Evolutionary conservation across 108 stramenopile genomes (phyloP), one percentile per base, ranked within the genome.

Genomic region (Nitzschia sp.): DNA sequence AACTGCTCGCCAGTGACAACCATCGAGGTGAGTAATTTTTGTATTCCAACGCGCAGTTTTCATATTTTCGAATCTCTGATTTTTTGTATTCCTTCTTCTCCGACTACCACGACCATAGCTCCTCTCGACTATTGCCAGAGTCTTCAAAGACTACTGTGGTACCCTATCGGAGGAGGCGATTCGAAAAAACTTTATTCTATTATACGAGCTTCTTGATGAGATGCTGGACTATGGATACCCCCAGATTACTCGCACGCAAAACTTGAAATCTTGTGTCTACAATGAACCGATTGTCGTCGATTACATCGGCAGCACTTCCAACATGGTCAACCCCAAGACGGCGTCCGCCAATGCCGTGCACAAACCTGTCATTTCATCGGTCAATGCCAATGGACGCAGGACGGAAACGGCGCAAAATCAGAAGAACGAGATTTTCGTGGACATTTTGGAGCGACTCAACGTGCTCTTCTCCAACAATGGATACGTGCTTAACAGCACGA

Each of bases 131-230:
- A 93, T 98, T 76, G 97, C 97, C 26, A 94, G 97, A 71, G 96
- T 99, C 28, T 98, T 99, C 84, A 99, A 99, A 81, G 99, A 99
- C 74, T 99, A 99, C 75, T 99, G 99, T 70, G 99, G 99, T 19
- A 93, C 97, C 2, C 82, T 99, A 6, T 95, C 93, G 15, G 95
- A 98, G 81, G 98, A 99, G 70, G 88, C 95, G 2, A 96, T 99
- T 66, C 94, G 99, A 48, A 99, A 99, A 81, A 99, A 99, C 72
- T 99, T 99, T 77, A 95, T 98, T 66, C 87, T 99, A 6, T 80
- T 98, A 46, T 99, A 99, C 79, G 99, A 99, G 84, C 95, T 99
- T 27, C 87, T 99, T 25, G 99, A 99, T 82, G 99, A 99, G 68
- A 95, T 99, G 81, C 61, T 98, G 30, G 99, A 99, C 82, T 99